Evolutionary conservation across 768 basidiomycete species (phyloP).

Genomic region (button mushroom (Agaricus bisporus)): DNA sequence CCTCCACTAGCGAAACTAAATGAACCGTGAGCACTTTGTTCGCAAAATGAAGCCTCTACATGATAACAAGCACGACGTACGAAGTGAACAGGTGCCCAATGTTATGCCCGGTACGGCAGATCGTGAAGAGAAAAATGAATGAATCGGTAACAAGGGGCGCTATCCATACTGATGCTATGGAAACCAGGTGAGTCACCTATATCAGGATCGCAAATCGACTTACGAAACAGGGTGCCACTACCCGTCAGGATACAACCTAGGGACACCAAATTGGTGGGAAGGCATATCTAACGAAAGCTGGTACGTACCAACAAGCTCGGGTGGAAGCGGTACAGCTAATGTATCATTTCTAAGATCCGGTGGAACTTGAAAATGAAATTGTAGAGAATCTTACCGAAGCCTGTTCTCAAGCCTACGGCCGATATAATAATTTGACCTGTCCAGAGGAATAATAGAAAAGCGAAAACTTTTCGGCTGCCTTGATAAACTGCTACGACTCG

Average conservation of each 20-base stretch:
- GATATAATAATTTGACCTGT: constrained; percentile 19
- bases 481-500: constrained; percentile 24
- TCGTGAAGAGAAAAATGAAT: constrained; percentile 16
- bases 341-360: neutral
- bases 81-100: neutral
- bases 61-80: neutral
- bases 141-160: constrained; percentile 19
- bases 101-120: constrained; percentile 14
- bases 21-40: too few species aligned
- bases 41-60: too few species aligned
- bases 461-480: constrained; percentile 14
- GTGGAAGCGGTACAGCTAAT: constrained; percentile 20
- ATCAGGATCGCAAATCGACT: neutral
- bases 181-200: neutral
- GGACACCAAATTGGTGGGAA: neutral
- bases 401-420: constrained; percentile 16
- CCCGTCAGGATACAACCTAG: constrained; percentile 23
- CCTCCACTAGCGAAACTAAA: constrained; percentile 1
- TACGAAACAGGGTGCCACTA: constrained; percentile 18
- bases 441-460: constrained; percentile 18
- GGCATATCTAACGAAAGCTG: neutral
- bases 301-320: constrained; percentile 16
- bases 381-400: constrained; percentile 17
- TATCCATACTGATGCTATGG: constrained; percentile 21
- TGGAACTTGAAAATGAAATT: neutral